Evolutionary conservation across 2,329 filamentous ascomycete genomes (phyloP).

Genomic region (Aspergillus awamori): DNA sequence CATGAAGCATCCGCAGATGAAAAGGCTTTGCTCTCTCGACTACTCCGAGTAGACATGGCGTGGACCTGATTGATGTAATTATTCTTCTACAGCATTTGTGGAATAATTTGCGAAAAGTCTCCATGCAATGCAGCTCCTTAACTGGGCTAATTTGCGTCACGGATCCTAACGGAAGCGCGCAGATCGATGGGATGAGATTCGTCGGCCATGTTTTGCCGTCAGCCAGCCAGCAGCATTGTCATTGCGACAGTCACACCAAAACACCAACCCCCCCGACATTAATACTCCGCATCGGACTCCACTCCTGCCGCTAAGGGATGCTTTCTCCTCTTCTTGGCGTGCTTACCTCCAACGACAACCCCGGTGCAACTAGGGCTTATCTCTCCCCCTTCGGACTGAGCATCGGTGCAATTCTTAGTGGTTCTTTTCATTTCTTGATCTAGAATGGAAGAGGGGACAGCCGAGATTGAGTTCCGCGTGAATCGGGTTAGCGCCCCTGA

Average conservation of each 20-base stretch:
- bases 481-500: constrained; percentile 30
- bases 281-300: constrained; percentile 26
- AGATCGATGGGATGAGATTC: constrained; percentile 6
- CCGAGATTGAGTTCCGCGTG: constrained; percentile 27
- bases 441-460: constrained; percentile 8
- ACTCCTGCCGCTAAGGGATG: constrained; percentile 18
- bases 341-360: constrained; percentile 16
- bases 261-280: constrained; percentile 10
- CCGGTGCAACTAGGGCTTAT: constrained; percentile 14
- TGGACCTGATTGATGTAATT: constrained; percentile 21
- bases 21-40: constrained; percentile 29
- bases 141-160: constrained; percentile 3
- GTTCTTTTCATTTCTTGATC: constrained; percentile 8
- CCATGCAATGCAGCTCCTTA: not conserved
- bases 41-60: constrained; percentile 22
- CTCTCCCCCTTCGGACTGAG: constrained; percentile 18
- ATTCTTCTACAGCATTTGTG: not conserved
- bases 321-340: constrained; percentile 27
- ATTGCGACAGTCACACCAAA: constrained; percentile 7
- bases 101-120: not conserved
- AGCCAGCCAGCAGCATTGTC: not conserved
- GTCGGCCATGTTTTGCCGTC: not conserved
- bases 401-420: constrained; percentile 7
- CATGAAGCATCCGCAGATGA: constrained; percentile 25
- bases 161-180: not conserved